Base-by-base conservation (phyloP, 805 yeast genomes). In the Citeromyces matritensis region DNA sequence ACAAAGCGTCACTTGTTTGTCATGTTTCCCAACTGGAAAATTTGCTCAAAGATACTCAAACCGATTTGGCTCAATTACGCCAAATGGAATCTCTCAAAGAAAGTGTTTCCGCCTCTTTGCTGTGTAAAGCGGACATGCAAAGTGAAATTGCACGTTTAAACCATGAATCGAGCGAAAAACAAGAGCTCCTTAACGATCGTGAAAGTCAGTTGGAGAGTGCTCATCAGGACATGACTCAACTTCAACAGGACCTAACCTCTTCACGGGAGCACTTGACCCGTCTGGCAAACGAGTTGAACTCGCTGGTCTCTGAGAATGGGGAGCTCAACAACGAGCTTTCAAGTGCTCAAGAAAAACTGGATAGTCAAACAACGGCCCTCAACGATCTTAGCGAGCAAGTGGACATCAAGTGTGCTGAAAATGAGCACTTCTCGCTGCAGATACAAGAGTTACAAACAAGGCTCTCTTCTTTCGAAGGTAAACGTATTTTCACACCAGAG, bases 181-280 rank as follows among this genome's bases (percentile, higher is more conserved):
- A 36, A 23, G 36, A 35, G 6, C 28, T 27, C 13, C 27, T 41
- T 13, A 39, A 38, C 9, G 32, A 31, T 29, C 28, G 31, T n/a
- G 30, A 30, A 4, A 26, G 33, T 9, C 15, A 29, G 7, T 13
- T 32, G 15, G 23, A 32, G 13, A 14, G 21, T 12, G 23, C 34
- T 23, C 25, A 23, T n/a, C 26, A 15, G 13, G 28, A 37, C 15
- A 9, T 26, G 7, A 23, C 30, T 9, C 32, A 24, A 24, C 29
- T 23, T 11, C 24, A 29, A n/a, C n/a, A 15, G 21, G 29, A 26
- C 9, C 13, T 26, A 9, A 12, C 10, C 29, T 26, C 29, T 26
- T 15, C 29, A 15, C 15, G 17, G 21, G 21, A 26, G 9, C 15
- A 26, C 10, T 13, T 6, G 9, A 26, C 17, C 8, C 21, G 21